A percentile compares a stretch with the other conserved stretches of the same genome.
These are phyloP conservation scores for Onygena corvina DNA, from an alignment of 2,329 filamentous ascomycete genomes.

Conservation along the genomic window DNA sequence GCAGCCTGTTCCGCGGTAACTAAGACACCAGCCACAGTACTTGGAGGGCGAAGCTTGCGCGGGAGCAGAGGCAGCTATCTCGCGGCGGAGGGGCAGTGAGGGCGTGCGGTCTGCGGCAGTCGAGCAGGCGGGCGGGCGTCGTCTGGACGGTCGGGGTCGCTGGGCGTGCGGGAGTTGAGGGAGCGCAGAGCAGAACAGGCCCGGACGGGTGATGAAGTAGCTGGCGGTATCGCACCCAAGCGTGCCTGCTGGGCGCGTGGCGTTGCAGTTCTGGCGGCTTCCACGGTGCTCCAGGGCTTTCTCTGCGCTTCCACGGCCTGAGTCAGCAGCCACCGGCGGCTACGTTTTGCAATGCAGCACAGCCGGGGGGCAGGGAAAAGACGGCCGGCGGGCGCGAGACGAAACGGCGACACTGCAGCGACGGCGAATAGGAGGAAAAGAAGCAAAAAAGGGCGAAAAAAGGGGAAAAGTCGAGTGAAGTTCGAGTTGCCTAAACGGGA, in stretches of 20 bases:
- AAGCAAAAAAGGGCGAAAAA: not conserved
- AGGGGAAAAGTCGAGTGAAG: not conserved
- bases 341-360: not conserved
- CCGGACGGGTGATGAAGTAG: not conserved
- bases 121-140: too few relatives aligned
- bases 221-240: not conserved
- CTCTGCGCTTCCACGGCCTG: slow-evolving; percentile 9
- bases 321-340: not conserved
- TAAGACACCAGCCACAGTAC: slow-evolving; percentile 1
- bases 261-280: slow-evolving; percentile 14
- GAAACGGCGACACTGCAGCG: too few relatives aligned
- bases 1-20: slow-evolving; percentile 3
- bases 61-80: not conserved
- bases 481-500: not conserved
- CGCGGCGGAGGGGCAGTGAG: not conserved
- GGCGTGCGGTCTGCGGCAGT: too few relatives aligned
- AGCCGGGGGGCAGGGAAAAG: not conserved
- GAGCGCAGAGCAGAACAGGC: not conserved
- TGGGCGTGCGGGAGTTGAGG: too few relatives aligned
- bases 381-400: not conserved
- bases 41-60: not conserved
- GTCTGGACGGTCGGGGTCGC: too few relatives aligned
- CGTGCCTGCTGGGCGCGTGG: slow-evolving; percentile 4
- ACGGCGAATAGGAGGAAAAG: too few relatives aligned
- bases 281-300: slow-evolving; percentile 12